Evolutionary conservation across 495 filamentous ascomycete species (phyloP).

Genomic region (Podospora anserina): DNA sequence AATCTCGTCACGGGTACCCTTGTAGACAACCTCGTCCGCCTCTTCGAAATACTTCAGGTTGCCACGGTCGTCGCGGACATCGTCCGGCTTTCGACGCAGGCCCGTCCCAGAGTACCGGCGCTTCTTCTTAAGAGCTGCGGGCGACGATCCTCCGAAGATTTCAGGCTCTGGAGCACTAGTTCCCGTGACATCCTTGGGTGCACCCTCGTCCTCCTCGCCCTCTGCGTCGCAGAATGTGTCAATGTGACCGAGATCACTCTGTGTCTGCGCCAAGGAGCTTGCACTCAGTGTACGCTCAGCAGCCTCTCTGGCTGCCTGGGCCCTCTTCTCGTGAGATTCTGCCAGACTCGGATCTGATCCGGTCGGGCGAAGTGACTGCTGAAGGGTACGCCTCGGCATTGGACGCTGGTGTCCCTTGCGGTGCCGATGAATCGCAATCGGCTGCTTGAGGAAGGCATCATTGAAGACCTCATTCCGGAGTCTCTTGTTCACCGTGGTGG

Average conservation of each 20-base stretch:
- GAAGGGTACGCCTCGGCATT: slow-evolving; percentile 46
- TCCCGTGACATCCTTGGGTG: slow-evolving; percentile 47
- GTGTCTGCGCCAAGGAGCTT: slow-evolving; percentile 27
- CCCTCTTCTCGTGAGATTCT: slow-evolving; percentile 18
- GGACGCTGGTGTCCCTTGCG: slow-evolving; percentile 62
- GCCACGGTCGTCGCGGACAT: slow-evolving; percentile 60
- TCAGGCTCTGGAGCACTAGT: slow-evolving; percentile 57
- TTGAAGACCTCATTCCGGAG: slow-evolving; percentile 89
- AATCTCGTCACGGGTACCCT: slow-evolving; percentile 61
- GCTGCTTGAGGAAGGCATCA: slow-evolving; percentile 86
- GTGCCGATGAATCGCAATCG: slow-evolving; percentile 58
- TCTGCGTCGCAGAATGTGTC: background rate
- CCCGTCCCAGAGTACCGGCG: slow-evolving; percentile 79
- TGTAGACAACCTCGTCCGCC: slow-evolving; percentile 72
- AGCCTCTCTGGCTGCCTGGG: slow-evolving; percentile 13
- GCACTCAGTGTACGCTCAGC: slow-evolving; percentile 11
- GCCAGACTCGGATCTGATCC: slow-evolving; percentile 34
- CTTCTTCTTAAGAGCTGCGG: slow-evolving; percentile 38
- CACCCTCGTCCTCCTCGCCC: slow-evolving; percentile 25
- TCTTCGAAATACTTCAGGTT: slow-evolving; percentile 79
- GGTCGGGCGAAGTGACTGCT: slow-evolving; percentile 34
- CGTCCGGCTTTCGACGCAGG: slow-evolving; percentile 63
- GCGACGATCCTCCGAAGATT: slow-evolving; percentile 39
- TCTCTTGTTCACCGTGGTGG: slow-evolving; percentile 87
- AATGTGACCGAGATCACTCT: slow-evolving; percentile 33